Conservation (phyloP, 768 basidiomycete genomes). For the Mycena capillaripes region DNA sequence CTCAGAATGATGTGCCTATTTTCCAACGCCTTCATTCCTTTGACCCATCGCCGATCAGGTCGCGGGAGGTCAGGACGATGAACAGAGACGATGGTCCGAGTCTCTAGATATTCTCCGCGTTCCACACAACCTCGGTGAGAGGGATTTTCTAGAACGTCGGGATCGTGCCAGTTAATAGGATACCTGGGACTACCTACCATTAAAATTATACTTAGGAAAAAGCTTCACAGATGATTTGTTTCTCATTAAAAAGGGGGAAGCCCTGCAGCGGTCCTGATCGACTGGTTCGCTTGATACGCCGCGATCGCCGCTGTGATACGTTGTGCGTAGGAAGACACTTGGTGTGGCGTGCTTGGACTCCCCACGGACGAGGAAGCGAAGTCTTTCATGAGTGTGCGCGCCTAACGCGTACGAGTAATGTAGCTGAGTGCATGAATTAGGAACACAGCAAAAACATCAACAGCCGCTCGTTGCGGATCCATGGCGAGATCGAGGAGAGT, state of each 20-base stretch:
- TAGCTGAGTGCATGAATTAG: constrained; percentile 42
- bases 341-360: constrained; percentile 41
- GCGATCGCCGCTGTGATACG: constrained; percentile 42
- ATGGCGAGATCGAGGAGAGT: constrained; percentile 44
- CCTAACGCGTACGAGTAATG: constrained; percentile 13
- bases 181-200: constrained; percentile 45
- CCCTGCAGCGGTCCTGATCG: constrained; percentile 3
- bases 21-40: constrained; percentile 49
- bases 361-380: constrained; percentile 47
- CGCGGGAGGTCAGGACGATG: constrained; percentile 29
- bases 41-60: constrained; percentile 37
- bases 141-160: constrained; percentile 51
- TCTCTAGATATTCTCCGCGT: constrained; percentile 24
- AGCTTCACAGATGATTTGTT: constrained; percentile 16
- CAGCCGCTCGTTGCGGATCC: constrained; percentile 41
- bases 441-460: constrained; percentile 46
- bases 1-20: constrained; percentile 43
- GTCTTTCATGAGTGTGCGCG: constrained; percentile 41
- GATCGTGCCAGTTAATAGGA: constrained; percentile 46
- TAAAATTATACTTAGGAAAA: not conserved
- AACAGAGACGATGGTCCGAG: constrained; percentile 21
- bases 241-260: constrained; percentile 11
- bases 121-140: constrained; percentile 22
- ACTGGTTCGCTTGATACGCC: constrained; percentile 34
- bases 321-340: constrained; percentile 46